These are phyloP conservation scores for Sporothrix brasiliensis DNA, from an alignment of 2,329 filamentous ascomycete genomes.

Conservation along the genomic window DNA sequence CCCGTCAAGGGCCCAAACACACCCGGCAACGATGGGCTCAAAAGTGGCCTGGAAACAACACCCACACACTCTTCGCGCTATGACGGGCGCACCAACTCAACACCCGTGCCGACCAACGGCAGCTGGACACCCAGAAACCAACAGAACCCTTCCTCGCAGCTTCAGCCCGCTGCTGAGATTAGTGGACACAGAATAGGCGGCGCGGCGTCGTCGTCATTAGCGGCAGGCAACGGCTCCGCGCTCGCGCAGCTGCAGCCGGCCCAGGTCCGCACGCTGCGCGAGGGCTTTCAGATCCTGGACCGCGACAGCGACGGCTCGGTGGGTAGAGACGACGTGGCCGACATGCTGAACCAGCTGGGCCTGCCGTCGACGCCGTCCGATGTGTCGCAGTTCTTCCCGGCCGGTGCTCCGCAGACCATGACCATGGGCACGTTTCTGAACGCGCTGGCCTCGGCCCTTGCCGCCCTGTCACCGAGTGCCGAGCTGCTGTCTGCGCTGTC, in stretches of 20 bases:
- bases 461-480: conserved; percentile 71
- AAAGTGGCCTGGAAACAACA: neutral
- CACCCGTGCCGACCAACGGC: conserved; percentile 47
- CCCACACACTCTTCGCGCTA: conserved; percentile 45
- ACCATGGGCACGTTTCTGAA: conserved; percentile 86
- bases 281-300: conserved; percentile 92
- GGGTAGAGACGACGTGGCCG: conserved; percentile 78
- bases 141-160: conserved; percentile 33
- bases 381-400: conserved; percentile 80
- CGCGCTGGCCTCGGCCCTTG: conserved; percentile 73
- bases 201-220: conserved; percentile 38
- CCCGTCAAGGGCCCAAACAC: conserved; percentile 52
- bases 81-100: conserved; percentile 43
- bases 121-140: conserved; percentile 47
- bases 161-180: conserved; percentile 46
- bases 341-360: conserved; percentile 85
- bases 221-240: conserved; percentile 51
- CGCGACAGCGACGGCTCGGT: conserved; percentile 83
- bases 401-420: conserved; percentile 70
- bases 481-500: conserved; percentile 90
- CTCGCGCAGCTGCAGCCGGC: conserved; percentile 75
- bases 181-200: neutral
- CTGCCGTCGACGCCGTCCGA: conserved; percentile 72
- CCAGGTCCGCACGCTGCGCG: conserved; percentile 83
- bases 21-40: conserved; percentile 40